phyloP scores from a whole-genome alignment of 177 flowering plant genomes.

The Vitis hybrid region DNA sequence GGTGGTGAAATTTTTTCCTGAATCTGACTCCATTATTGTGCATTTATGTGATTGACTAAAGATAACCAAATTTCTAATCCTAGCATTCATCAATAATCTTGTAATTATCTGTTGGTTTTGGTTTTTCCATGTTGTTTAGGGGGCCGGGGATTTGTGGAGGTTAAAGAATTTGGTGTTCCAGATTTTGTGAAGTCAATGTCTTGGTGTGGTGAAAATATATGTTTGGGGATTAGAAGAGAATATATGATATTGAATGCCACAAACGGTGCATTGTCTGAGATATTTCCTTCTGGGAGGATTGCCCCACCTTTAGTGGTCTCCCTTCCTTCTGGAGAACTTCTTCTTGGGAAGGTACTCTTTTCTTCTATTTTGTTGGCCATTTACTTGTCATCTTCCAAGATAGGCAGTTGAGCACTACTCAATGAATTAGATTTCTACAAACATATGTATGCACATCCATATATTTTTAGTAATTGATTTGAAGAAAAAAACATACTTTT shows the following conservation, averaged over 20 bases:
- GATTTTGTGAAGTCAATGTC: slow-evolving; percentile 90
- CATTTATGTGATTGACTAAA: background rate
- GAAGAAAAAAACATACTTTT: no score
- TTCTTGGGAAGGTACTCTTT: slow-evolving; percentile 83
- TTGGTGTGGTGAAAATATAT: slow-evolving; percentile 98
- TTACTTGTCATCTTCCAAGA: background rate
- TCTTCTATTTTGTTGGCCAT: background rate
- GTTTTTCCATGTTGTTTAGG: slow-evolving; percentile 37
- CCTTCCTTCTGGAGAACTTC: slow-evolving; percentile 90
- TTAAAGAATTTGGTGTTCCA: slow-evolving; percentile 92
- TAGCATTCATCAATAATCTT: background rate
- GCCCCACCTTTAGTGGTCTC: slow-evolving; percentile 88
- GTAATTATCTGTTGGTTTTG: background rate
- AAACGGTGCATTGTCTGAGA: slow-evolving; percentile 76
- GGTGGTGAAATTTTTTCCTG: background rate
- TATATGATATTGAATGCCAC: slow-evolving; percentile 75
- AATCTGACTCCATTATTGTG: background rate
- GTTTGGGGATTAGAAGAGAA: slow-evolving; percentile 82
- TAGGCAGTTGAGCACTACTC: background rate
- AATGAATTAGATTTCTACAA: background rate
- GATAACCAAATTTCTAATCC: no score
- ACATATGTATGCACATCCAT: no score
- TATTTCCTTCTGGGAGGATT: slow-evolving; percentile 91
- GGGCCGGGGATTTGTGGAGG: slow-evolving; percentile 95
- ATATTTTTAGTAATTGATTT: no score